Base-by-base conservation (phyloP, 495 filamentous ascomycete species). In the Penicillium samsonianum region DNA sequence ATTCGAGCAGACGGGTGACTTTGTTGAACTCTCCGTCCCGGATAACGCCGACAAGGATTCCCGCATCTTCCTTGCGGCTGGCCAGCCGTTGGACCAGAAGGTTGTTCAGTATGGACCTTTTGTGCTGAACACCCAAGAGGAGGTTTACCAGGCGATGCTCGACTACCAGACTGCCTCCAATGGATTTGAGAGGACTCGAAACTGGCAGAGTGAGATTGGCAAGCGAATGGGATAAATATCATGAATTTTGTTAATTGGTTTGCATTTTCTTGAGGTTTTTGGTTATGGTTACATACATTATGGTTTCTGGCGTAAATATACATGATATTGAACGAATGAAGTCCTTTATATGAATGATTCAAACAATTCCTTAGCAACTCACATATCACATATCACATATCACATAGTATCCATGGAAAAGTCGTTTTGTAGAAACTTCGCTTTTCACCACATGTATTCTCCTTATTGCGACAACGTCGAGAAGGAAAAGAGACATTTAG, bases 21-120 rank as follows among this genome's bases (percentile, higher is more conserved):
- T 80, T 7, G 80, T 96, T 0, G 74, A 85, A 50, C 86, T 84
- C 2, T 80, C 81, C 22, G 90, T 96, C 22, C 83, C 84, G 16
- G 84, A 83, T 35, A 83, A 78, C 57, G 90, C 88, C 4, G 84
- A 86, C 59, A 77, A 82, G 57, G 81, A 83, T 49, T 79, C 81
- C 1, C 78, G 86, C 31, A 90, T 96, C 65, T 81, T 98, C 5
- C 76, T 98, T 38, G 79, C 96, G 35, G 90, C 92, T 0, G 93
- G 93, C 2, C 82, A 90, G 64, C 90, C 92, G 16, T 80, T 97
- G 14, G 87, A 97, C 67, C 93, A 98, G 73, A 86, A 89, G 51
- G 87, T 98, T 20, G 90, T 97, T 25, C 93, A 98, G 81, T 96
- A 98, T 69, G 93, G 93, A 0, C 93, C 93, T 2, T 98, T 98